These are phyloP conservation scores for Nothophytophthora sp. DNA, from an alignment of 352 stramenopile genomes.

Conservation along the genomic window DNA sequence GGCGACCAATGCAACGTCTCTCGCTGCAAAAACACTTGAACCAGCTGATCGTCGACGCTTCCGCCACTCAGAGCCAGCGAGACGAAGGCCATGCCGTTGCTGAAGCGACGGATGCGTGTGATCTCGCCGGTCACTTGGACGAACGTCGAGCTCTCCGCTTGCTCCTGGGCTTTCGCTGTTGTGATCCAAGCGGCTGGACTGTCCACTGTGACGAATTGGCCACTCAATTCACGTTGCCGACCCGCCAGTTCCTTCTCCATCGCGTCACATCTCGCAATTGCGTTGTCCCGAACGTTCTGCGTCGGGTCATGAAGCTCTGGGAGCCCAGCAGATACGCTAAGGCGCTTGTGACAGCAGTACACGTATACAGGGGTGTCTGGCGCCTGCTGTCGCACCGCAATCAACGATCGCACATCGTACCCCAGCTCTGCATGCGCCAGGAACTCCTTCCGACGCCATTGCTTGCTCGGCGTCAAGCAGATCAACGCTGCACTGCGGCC, in stretches of 20 bases:
- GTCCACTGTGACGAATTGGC: slow-evolving; percentile 12
- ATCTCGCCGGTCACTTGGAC: slow-evolving; percentile 40
- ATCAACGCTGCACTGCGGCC: slow-evolving; percentile 21
- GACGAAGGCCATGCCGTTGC: slow-evolving; percentile 53
- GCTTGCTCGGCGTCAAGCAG: slow-evolving; percentile 56
- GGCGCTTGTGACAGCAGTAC: slow-evolving; percentile 40
- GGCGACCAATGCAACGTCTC: slow-evolving; percentile 32
- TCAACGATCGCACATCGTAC: slow-evolving; percentile 34
- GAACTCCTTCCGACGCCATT: slow-evolving; percentile 68
- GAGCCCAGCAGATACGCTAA: too few relatives aligned
- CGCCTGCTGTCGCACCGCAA: slow-evolving; percentile 14
- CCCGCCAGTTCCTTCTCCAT: slow-evolving; percentile 14
- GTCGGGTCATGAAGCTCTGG: too few relatives aligned
- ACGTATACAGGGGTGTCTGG: slow-evolving; percentile 31
- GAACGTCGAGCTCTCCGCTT: slow-evolving; percentile 21
- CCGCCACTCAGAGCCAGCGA: slow-evolving; percentile 22
- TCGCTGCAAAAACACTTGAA: slow-evolving; percentile 46
- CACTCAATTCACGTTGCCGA: slow-evolving; percentile 9
- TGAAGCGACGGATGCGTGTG: slow-evolving; percentile 39
- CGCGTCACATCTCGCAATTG: slow-evolving; percentile 5
- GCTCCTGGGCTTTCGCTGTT: slow-evolving; percentile 15
- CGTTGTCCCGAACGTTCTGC: background rate
- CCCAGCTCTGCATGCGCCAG: slow-evolving; percentile 35
- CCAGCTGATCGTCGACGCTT: slow-evolving; percentile 14
- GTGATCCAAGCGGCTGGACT: slow-evolving; percentile 9